Percentiles rank a stretch among this genome's conserved stretches.
Conservation (phyloP, 176 grass and related monocot genomes). For the Echinochloa phyllopogon region DNA sequence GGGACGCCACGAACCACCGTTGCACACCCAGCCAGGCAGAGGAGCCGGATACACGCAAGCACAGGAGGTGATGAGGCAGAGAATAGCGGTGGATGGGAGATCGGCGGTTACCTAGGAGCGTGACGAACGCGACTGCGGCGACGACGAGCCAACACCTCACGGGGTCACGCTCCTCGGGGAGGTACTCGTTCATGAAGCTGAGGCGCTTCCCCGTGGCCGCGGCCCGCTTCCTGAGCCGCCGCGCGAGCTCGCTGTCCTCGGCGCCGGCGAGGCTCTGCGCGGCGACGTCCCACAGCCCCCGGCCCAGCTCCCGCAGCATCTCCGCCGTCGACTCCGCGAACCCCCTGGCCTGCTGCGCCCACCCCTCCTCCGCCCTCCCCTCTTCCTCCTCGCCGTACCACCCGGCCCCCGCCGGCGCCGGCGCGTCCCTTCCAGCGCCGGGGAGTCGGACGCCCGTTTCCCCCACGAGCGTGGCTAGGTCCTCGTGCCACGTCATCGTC, state of each 20-base stretch:
- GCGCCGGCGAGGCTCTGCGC: constrained; percentile 71
- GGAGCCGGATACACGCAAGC: not conserved
- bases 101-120: constrained; percentile 68
- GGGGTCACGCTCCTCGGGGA: constrained; percentile 96
- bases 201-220: constrained; percentile 54
- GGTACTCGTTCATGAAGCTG: constrained; percentile 96
- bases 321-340: constrained; percentile 81
- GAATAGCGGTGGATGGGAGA: constrained; percentile 14
- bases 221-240: constrained; percentile 57
- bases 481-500: constrained; percentile 94
- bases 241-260: constrained; percentile 80
- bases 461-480: constrained; percentile 59
- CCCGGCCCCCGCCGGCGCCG: constrained; percentile 28
- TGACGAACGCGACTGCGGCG: constrained; percentile 74
- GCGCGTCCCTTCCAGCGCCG: constrained; percentile 17
- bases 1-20: not conserved
- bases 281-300: constrained; percentile 82
- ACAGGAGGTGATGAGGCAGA: not conserved
- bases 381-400: constrained; percentile 45
- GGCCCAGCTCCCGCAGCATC: constrained; percentile 82
- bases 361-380: constrained; percentile 59
- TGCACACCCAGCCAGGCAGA: constrained; percentile 17
- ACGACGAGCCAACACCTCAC: constrained; percentile 77
- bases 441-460: constrained; percentile 52
- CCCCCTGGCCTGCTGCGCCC: constrained; percentile 81